Evolutionary conservation across 2,329 filamentous ascomycete species (phyloP).

Genomic region (Cercospora brassicicola): DNA sequence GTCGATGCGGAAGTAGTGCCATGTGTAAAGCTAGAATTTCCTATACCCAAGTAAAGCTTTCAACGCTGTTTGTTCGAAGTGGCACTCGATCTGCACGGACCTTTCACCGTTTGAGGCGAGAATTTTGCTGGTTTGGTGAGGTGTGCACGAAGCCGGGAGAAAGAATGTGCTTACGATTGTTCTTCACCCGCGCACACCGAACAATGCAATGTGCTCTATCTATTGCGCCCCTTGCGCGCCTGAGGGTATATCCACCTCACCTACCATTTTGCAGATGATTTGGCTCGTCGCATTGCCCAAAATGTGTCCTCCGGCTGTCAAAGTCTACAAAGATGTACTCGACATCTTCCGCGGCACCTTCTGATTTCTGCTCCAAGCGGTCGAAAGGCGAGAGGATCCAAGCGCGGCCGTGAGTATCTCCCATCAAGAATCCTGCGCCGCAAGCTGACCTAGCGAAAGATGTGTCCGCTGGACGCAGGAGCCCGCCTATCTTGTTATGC

Average conservation of each 20-base stretch:
- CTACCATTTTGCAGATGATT: conserved; percentile 9
- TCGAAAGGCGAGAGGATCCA: background rate
- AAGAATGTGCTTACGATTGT: conserved; percentile 39
- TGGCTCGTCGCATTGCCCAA: conserved; percentile 12
- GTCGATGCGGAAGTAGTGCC: conserved; percentile 5
- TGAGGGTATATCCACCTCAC: background rate
- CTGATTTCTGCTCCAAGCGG: conserved; percentile 13
- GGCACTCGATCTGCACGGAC: conserved; percentile 21
- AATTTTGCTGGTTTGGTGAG: conserved; percentile 9
- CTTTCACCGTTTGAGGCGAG: conserved; percentile 11
- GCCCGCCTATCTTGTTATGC: background rate
- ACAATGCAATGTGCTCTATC: conserved; percentile 22
- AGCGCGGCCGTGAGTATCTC: background rate
- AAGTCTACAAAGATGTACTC: conserved; percentile 32
- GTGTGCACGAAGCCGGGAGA: conserved; percentile 16
- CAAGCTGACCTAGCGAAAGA: background rate
- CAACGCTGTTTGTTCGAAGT: conserved; percentile 7
- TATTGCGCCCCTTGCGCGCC: conserved; percentile 4
- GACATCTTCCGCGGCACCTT: conserved; percentile 31
- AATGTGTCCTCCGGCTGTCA: conserved; percentile 37
- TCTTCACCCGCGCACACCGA: conserved; percentile 28
- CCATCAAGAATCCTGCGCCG: background rate
- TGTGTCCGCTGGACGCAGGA: background rate
- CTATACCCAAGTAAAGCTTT: background rate
- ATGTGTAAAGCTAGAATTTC: conserved; percentile 2